phyloP scores from a whole-genome alignment of 345 rosid species.

The Eucalyptus sideroxylon region DNA sequence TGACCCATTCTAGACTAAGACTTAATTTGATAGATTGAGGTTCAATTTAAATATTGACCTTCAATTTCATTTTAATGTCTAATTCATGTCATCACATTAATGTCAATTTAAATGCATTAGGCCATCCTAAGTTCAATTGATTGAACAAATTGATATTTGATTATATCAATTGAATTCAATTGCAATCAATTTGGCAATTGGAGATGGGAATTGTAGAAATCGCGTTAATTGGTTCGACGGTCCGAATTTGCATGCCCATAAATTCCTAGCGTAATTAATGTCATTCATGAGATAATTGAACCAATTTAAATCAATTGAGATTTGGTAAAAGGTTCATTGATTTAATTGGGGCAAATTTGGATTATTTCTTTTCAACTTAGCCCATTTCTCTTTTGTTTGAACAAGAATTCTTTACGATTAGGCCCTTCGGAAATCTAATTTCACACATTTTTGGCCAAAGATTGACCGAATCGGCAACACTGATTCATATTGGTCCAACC shows the following conservation, averaged over 20 bases:
- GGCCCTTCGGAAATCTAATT: too few relatives aligned
- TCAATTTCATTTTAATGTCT: background rate
- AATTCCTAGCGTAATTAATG: background rate
- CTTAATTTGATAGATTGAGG: background rate
- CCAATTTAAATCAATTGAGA: background rate
- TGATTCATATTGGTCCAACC: background rate
- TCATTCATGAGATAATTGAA: too few relatives aligned
- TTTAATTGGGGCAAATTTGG: background rate
- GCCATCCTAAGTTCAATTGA: background rate
- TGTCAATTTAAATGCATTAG: background rate
- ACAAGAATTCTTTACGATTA: too few relatives aligned
- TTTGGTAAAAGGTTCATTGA: background rate
- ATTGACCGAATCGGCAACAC: too few relatives aligned
- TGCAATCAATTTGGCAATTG: background rate
- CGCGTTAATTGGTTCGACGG: too few relatives aligned
- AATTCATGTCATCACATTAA: background rate
- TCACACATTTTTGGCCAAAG: background rate
- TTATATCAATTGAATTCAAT: background rate
- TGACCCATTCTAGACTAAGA: background rate
- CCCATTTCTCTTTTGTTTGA: background rate
- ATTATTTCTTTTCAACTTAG: too few relatives aligned
- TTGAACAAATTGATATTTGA: background rate
- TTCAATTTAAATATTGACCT: background rate
- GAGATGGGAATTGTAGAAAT: background rate
- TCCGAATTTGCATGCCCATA: background rate